phyloP scores from a whole-genome alignment of 2,329 filamentous ascomycete genomes.

The Neofusicoccum laricinum region DNA sequence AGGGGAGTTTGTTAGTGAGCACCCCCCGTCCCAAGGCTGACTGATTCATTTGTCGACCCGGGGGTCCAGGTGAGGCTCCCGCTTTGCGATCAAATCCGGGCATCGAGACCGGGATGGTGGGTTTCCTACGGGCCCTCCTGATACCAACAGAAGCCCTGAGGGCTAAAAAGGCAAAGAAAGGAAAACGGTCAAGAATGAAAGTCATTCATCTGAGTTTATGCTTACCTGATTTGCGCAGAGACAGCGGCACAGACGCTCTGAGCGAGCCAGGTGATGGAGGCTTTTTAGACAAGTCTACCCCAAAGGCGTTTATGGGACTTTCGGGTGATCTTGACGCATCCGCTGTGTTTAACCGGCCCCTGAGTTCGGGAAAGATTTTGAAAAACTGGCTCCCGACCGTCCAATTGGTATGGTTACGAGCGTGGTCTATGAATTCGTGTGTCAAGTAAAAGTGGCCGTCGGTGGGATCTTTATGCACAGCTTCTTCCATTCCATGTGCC shows the following conservation, averaged over 20 bases:
- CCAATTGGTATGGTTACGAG: neutral
- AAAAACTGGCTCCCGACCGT: neutral
- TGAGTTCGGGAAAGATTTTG: slow-evolving; percentile 1
- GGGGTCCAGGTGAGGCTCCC: neutral
- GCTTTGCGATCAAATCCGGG: neutral
- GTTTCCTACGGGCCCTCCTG: neutral
- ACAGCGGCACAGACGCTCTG: slow-evolving; percentile 2
- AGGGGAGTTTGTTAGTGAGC: neutral
- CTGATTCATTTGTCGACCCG: neutral
- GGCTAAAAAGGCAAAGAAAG: neutral
- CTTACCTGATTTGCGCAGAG: slow-evolving; percentile 8
- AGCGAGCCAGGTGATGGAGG: slow-evolving; percentile 4
- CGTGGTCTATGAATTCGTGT: neutral
- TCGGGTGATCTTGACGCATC: neutral
- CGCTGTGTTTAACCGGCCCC: neutral
- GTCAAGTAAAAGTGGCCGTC: slow-evolving; percentile 7
- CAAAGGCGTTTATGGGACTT: neutral
- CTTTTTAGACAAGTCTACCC: neutral
- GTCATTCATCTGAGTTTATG: neutral
- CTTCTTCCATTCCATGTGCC: slow-evolving; percentile 5
- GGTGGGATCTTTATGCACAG: neutral
- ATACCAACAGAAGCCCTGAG: neutral
- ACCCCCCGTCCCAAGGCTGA: neutral
- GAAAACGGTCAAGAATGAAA: slow-evolving; percentile 1
- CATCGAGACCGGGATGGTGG: neutral